phyloP scores from a whole-genome alignment of 2,329 filamentous ascomycete genomes.

The Nemania diffusa region DNA sequence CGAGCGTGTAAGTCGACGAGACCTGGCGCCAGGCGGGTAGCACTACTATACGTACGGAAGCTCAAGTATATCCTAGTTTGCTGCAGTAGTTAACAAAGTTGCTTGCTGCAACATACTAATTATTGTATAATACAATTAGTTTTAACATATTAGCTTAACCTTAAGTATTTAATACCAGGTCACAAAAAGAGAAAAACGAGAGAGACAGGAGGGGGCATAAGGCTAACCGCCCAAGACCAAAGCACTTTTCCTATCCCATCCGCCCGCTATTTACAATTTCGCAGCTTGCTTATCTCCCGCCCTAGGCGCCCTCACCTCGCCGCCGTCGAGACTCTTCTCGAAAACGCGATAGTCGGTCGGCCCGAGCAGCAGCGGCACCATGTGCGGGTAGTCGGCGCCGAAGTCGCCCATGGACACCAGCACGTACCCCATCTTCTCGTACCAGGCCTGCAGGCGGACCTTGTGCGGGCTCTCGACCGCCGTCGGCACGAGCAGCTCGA shows the following conservation, averaged over 20 bases:
- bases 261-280: background rate
- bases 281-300: background rate
- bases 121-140: no score
- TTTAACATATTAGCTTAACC: no score
- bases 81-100: no score
- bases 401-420: slow-evolving; percentile 21
- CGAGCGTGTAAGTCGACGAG: no score
- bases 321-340: slow-evolving; percentile 9
- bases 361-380: slow-evolving; percentile 23
- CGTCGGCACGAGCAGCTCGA: slow-evolving; percentile 25
- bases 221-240: background rate
- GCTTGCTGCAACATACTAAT: no score
- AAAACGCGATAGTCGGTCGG: slow-evolving; percentile 23
- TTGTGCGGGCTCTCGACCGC: slow-evolving; percentile 16
- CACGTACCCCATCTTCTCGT: slow-evolving; percentile 23
- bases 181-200: background rate
- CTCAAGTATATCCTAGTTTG: no score
- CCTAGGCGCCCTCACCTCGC: background rate
- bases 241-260: background rate
- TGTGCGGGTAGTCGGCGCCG: slow-evolving; percentile 26
- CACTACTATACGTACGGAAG: no score
- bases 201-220: background rate
- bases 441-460: slow-evolving; percentile 22
- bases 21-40: no score
- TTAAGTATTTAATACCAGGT: no score